Evolutionary conservation across 495 filamentous ascomycete genomes (phyloP), one percentile per base, ranked within the genome.

Genomic region (Aspergillus taichungensis): DNA sequence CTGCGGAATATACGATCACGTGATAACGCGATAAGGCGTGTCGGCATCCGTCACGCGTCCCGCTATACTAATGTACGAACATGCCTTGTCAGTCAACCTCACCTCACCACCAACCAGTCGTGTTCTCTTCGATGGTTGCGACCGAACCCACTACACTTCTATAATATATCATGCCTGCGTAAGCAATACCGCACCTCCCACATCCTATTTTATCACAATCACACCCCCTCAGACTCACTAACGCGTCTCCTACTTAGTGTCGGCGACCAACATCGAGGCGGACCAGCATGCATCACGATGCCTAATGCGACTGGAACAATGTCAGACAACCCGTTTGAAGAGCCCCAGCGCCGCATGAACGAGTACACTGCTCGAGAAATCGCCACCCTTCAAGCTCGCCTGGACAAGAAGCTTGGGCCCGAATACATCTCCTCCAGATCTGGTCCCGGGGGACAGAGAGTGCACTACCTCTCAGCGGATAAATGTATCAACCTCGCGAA

Each of bases 401-500:
- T 99, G 27, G 84, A 95, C 50, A 92, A 87, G 54, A 88, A 96
- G 55, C 77, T 99, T n/a, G 92, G 92, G 1, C 94, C 92, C 1
- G 94, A 99, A 69, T 97, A 91, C 59, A 83, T 99, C 37, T 96
- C 89, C 2, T 75, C 84, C 5, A 74, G 92, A 54, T 72, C 82
- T 11, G 92, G 94, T 12, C 79, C 86, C 6, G 80, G 78, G 0
- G 89, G 88, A 34, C 78, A 80, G 45, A 91, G 86, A 61, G 83
- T 97, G 12, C 85, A 92, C 56, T 97, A 99, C 66, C 72, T 99
- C 28, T 78, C 85, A 8, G 88, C 86, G 6, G 88, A 97, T 53
- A 97, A 97, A 67, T 86, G 81, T 61, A 97, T 99, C 52, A 85
- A 84, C 41, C 82, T 99, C 31, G 92, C 92, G 30, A 99, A 99